Base-by-base conservation (phyloP, 139 green algal species). In the Mychonastes homosphaera region DNA sequence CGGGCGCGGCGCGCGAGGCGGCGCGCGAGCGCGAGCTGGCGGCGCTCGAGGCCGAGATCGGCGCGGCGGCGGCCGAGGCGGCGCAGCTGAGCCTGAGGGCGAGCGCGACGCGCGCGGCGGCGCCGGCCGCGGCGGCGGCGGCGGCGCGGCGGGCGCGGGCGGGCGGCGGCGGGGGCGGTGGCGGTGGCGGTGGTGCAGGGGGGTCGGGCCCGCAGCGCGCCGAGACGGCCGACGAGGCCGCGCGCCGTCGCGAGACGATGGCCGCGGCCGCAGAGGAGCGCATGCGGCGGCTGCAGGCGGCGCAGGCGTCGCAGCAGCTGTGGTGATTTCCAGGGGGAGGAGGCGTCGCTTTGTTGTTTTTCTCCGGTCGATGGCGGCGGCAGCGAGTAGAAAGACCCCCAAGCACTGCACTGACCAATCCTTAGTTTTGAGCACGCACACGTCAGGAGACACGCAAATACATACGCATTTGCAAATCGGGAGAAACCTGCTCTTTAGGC, bases 261-360 rank as follows among this genome's bases (percentile, higher is more conserved):
- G 85, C 85, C 3, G 77, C 79, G 27, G 85, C 85, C 4, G 85
- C 85, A 19, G 85, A 93, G 70, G 81, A 81, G 3, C 72, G 83
- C 62, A 74, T 77, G 71, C n/a, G n/a, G 15, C 28, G 61, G 21
- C 50, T 67, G 30, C 74, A 79, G 52, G 75, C 77, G 27, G 56
- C 91, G 62, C 59, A 81, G 46, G 39, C 60, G 32, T 40, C 57
- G 57, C 78, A 85, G 63, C 69, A 76, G 65, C 66, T 82, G 21
- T 78, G 66, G 56, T 79, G 35, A 62, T 32, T 68, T 23, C 19
- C 21, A n/a, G n/a, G n/a, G n/a, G n/a, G n/a, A n/a, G n/a, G n/a
- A n/a, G n/a, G n/a, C n/a, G n/a, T n/a, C n/a, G n/a, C n/a, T n/a
- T n/a, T n/a, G n/a, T n/a, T n/a, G n/a, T n/a, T n/a, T n/a, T n/a